phyloP scores from a whole-genome alignment of 129 eudicot species.

The Scalesia atractyloides region DNA sequence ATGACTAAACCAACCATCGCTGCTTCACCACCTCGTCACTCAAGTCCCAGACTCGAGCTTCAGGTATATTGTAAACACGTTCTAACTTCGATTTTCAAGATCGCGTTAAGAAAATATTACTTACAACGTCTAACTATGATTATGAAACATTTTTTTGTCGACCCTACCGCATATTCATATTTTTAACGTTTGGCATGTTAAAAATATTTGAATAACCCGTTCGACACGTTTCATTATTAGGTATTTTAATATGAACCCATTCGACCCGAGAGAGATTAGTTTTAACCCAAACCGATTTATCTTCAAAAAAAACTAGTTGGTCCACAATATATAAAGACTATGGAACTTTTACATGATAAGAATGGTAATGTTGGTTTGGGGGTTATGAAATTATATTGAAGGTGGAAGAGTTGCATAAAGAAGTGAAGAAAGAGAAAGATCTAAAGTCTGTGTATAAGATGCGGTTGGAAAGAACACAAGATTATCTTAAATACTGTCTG shows the following conservation, averaged over 20 bases:
- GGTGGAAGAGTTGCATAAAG: slow-evolving; percentile 63
- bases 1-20: slow-evolving; percentile 40
- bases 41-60: slow-evolving; percentile 29
- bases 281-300: no score
- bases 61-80: slow-evolving; percentile 26
- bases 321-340: background rate
- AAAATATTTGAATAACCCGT: no score
- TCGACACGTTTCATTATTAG: no score
- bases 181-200: no score
- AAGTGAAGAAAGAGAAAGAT: slow-evolving; percentile 63
- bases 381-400: slow-evolving; percentile 24
- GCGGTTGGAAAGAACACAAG: slow-evolving; percentile 72
- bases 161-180: no score
- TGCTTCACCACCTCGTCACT: slow-evolving; percentile 34
- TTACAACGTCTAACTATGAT: no score
- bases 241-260: no score
- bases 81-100: background rate
- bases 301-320: no score
- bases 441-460: slow-evolving; percentile 55
- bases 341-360: background rate
- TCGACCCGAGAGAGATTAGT: no score
- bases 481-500: slow-evolving; percentile 63
- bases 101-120: no score
- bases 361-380: slow-evolving; percentile 10
- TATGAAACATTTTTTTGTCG: no score